A percentile compares a stretch with the other conserved stretches of the same genome.
These are phyloP conservation scores for Irpex sp. DNA, from an alignment of 1,284 basidiomycete genomes.

Conservation along the genomic window DNA sequence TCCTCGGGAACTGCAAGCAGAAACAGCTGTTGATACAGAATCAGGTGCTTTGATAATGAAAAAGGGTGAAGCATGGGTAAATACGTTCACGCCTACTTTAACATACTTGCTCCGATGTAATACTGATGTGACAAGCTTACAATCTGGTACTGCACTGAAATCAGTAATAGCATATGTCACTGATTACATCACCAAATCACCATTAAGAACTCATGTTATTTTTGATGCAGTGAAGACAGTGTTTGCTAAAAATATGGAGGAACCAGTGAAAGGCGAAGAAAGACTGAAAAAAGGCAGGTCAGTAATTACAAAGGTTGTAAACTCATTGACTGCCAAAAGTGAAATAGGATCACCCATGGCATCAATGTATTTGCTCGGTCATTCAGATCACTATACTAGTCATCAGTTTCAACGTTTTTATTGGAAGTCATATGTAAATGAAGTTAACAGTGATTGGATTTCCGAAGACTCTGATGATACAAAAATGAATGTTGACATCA, in stretches of 20 bases:
- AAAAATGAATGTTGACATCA: not conserved
- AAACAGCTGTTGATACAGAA: conserved; percentile 21
- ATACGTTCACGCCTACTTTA: not conserved
- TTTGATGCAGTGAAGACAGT: conserved; percentile 30
- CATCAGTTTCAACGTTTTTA: conserved; percentile 7
- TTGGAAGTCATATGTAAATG: conserved; percentile 8
- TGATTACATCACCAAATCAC: conserved; percentile 5
- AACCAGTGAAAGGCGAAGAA: conserved; percentile 6
- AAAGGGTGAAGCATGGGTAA: conserved; percentile 16
- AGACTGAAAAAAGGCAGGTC: not conserved
- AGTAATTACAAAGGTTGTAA: not conserved
- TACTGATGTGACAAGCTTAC: conserved; percentile 2
- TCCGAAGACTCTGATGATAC: not conserved
- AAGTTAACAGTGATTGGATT: not conserved
- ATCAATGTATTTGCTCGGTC: conserved; percentile 6
- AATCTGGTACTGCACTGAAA: conserved; percentile 1
- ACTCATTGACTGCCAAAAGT: not conserved
- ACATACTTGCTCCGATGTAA: conserved; percentile 9
- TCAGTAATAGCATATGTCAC: conserved; percentile 4
- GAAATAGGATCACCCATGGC: conserved; percentile 13
- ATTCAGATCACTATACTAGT: conserved; percentile 16
- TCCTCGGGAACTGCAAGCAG: conserved; percentile 19
- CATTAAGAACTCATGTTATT: conserved; percentile 12
- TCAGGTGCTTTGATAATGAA: conserved; percentile 29
- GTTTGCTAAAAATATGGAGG: conserved; percentile 21